phyloP scores from a whole-genome alignment of 2,329 filamentous ascomycete species.

The Onygenales sp. region DNA sequence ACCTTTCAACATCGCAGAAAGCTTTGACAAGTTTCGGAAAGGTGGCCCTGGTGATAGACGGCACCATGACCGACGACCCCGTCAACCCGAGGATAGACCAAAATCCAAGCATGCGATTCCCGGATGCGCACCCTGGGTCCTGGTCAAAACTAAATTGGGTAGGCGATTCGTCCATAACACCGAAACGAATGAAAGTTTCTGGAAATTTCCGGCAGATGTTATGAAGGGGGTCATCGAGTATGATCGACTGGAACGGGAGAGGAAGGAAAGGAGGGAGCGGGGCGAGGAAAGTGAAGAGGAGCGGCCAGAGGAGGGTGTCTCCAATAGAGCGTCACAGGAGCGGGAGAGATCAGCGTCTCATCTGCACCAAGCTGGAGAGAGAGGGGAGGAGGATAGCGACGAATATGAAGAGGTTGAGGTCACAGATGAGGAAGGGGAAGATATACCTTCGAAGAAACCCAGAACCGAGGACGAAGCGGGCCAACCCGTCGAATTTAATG shows the following conservation, averaged over 20 bases:
- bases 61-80: conserved; percentile 47
- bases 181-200: conserved; percentile 78
- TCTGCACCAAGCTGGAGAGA: conserved; percentile 10
- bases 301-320: conserved; percentile 5
- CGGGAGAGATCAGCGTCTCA: background rate
- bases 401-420: conserved; percentile 75
- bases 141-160: conserved; percentile 87
- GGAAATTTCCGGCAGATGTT: conserved; percentile 85
- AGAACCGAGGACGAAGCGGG: conserved; percentile 42
- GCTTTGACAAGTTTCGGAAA: conserved; percentile 35
- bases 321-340: background rate
- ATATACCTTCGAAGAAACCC: conserved; percentile 42
- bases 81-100: conserved; percentile 69
- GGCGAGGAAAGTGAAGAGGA: conserved; percentile 16
- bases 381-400: conserved; percentile 46
- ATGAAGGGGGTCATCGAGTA: conserved; percentile 65
- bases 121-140: conserved; percentile 73
- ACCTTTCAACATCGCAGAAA: conserved; percentile 14
- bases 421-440: conserved; percentile 45
- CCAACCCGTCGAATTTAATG: conserved; percentile 66
- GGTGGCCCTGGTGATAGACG: conserved; percentile 42
- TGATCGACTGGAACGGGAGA: conserved; percentile 60
- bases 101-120: conserved; percentile 72
- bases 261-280: conserved; percentile 47
- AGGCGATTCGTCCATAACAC: conserved; percentile 86